Evolutionary conservation across 148 eudicot species (phyloP), one percentile per base, ranked within the genome.

Genomic region (Chenopodium album): DNA sequence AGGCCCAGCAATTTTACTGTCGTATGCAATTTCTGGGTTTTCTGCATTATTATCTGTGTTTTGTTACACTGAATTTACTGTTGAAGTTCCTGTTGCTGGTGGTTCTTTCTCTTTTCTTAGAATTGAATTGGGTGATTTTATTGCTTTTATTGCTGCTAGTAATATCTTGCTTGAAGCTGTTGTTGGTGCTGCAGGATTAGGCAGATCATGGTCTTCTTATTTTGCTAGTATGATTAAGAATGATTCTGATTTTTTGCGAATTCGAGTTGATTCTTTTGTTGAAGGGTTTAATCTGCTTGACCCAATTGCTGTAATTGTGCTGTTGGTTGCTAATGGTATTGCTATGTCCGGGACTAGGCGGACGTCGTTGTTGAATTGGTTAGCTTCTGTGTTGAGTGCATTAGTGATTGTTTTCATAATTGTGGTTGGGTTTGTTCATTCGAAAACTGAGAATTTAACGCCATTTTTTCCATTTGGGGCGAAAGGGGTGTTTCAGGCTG

Each of bases 171-270:
- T 96, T 1, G 99, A 96, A 73, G 95, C 94, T 5, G 77, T 96
- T 71, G 95, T 94, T 0, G 98, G 98, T 59, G 98, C 97, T 54
- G 99, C 98, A 59, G 98, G 98, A 0, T 82, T 96, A 6, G 99
- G 93, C 2, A 81, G 99, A 5, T 89, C 99, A 0, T 94, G 98
- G 97, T 88, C 98, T 0, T 94, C 99, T 7, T 96, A 96, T 73
- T 84, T 96, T 23, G 94, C 98, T 4, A 90, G 91, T 37, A 71
- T 96, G 32, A 84, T 92, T 22, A 90, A 77, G 0, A 75, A 79
- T 62, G 82, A 92, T 71, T 85, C 98, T 20, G 93, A 96, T 86
- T 89, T 86, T 23, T 81, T 96, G 56, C 83, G 99, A 12, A 83
- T 96, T 63, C 82, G 80, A 11, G 83, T 92, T 17, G 31, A 78